Base-by-base conservation (phyloP, 192 early-diverging fungal genomes). In the Borealophlyctis nickersoniae region DNA sequence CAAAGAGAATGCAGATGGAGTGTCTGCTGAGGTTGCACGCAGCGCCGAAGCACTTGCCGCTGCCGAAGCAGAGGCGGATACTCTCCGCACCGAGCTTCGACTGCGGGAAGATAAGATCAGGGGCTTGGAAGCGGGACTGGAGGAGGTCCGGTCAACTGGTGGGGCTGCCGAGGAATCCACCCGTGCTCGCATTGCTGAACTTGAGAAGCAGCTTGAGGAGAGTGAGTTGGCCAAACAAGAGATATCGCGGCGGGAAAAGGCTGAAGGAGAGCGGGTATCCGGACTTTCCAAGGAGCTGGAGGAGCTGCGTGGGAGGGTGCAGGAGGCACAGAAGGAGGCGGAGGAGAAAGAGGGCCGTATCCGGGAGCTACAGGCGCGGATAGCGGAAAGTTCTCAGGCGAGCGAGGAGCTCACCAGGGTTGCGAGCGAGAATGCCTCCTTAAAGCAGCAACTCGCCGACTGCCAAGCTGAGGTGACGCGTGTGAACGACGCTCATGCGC, bases 261-360 rank as follows among this genome's bases (percentile, higher is more conserved):
- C 28, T 3, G 28, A 31, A 19, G 39, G 19, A 19, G 28, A 27
- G 30, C 29, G 29, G 24, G 24, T 32, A 3, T 19, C 19, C 19
- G 39, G 39, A 19, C 9, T 19, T 13, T 7, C 7, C 19, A 45
- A 45, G 39, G 39, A 45, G 39, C 19, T 45, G 39, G 39, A 19
- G 7, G 39, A 45, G 39, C 9, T 45, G 39, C 39, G 39, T 19
- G 39, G 39, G 39, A 7, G 39, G 39, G 39, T 45, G 39, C 9
- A 7, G 39, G 39, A 45, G 39, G 86, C 91, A 0, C 92, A 93
- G 70, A 19, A 27, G 2, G 2, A 31, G 3, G 45, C 11, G 45
- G 57, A 19, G 52, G 81, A 77, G 35, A 22, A 64, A 54, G 33
- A 3, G 35, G 7, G 52, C 51, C 3, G 2, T 49, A 1, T 49